These are phyloP conservation scores for Bombardia bombarda DNA, from an alignment of 495 filamentous ascomycete genomes.

Conservation along the genomic window DNA sequence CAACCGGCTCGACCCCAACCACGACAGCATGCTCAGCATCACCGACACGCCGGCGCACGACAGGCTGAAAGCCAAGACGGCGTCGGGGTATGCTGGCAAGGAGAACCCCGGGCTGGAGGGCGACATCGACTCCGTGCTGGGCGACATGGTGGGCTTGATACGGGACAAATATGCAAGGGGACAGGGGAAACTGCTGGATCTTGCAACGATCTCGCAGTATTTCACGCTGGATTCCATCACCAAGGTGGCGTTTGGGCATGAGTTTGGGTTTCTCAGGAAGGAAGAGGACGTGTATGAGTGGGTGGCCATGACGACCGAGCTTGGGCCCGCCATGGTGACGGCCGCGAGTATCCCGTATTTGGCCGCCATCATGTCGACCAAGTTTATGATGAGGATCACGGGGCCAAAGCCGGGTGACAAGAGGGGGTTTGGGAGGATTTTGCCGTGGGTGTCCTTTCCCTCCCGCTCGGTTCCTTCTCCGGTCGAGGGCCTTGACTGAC, in stretches of 20 bases:
- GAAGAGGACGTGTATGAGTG: conserved; percentile 38
- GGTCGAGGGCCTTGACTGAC: too few relatives aligned
- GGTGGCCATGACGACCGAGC: not conserved
- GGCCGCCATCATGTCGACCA: not conserved
- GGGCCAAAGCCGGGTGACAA: not conserved
- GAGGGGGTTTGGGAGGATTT: not conserved
- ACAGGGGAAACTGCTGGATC: conserved; percentile 26
- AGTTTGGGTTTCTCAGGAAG: conserved; percentile 38
- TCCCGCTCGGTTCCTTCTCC: too few relatives aligned
- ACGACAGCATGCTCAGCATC: conserved; percentile 31
- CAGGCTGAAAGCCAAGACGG: conserved; percentile 27
- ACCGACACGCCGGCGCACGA: conserved; percentile 33
- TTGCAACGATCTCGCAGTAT: conserved; percentile 33
- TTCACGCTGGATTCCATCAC: conserved; percentile 47
- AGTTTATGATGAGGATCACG: not conserved
- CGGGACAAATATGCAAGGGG: conserved; percentile 17
- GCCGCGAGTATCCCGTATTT: not conserved
- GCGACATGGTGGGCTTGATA: conserved; percentile 29
- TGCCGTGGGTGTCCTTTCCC: too few relatives aligned
- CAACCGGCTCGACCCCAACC: conserved; percentile 25
- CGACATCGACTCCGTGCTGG: conserved; percentile 36
- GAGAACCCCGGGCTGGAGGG: conserved; percentile 39
- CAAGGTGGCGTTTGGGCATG: conserved; percentile 42
- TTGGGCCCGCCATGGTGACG: not conserved
- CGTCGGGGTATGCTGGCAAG: conserved; percentile 40